Evolutionary conservation across 2,329 filamentous ascomycete species (phyloP), one percentile per base, ranked within the genome.

Genomic region (Boeremia exigua): DNA sequence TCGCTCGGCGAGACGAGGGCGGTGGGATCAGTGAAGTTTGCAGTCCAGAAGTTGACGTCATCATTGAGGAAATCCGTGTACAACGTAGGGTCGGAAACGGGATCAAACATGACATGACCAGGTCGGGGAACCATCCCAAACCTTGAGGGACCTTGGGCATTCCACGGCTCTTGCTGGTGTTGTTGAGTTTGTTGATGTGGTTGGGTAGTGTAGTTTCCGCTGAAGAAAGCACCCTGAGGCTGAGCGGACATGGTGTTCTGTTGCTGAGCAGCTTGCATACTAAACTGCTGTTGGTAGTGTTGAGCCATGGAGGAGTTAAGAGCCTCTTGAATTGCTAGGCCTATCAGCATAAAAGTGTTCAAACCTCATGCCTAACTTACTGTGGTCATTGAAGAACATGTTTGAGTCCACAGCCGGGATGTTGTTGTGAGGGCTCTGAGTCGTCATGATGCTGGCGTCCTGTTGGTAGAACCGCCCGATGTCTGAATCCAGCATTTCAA

Each of bases 151-250:
- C 62, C 63, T 58, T 72, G 63, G 32, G 67, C 61, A 42, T 56
- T 73, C 73, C 73, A 75, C 36, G 71, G 69, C 34, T 69, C 70
- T 28, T 72, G 68, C 19, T 60, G 66, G 29, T 62, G 48, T 30
- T 62, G 57, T 25, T 73, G 70, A 25, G 36, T 1, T 14, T 34
- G 42, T 29, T 8, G 45, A 11, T 47, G 36, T 19, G 30, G 14
- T 10, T 46, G 30, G 17, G 46, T 59, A 3, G 67, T 64, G 36
- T 68, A 74, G 15, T 59, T 62, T 10, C 65, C 61, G n/a, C 59
- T 38, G 42, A 58, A 67, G 2, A 59, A 56, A 23, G 55, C 60
- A 30, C 61, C 59, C 15, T 64, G 69, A 7, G 60, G 51, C 43
- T 67, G 67, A 40, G 53, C 36, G 9, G 54, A 43, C 15, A 66